Conservation (phyloP, 257 asterid species). For the Ajuga chamaepitys region DNA sequence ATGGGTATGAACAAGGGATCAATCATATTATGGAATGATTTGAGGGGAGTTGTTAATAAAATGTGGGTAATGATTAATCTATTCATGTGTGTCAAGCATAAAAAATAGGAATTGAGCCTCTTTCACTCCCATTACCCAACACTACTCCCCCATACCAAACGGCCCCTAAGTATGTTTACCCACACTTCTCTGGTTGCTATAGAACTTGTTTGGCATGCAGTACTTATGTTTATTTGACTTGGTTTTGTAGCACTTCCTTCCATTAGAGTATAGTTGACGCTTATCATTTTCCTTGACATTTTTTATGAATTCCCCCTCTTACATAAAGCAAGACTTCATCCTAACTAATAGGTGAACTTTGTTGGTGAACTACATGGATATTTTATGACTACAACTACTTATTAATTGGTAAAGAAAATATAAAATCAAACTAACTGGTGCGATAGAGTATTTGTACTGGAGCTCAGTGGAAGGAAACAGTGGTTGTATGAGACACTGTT, state of each 20-base stretch:
- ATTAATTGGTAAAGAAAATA: background rate
- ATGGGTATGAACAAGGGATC: too few relatives aligned
- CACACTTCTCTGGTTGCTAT: background rate
- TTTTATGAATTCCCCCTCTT: conserved; percentile 2
- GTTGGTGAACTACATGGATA: background rate
- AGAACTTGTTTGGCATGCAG: background rate
- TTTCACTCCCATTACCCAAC: too few relatives aligned
- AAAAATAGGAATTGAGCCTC: too few relatives aligned
- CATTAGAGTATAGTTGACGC: background rate
- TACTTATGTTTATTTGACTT: background rate
- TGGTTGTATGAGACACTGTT: background rate
- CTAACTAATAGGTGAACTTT: background rate
- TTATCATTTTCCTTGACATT: background rate
- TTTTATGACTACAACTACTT: background rate
- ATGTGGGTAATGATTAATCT: too few relatives aligned
- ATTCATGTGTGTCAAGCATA: too few relatives aligned
- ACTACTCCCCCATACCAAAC: too few relatives aligned
- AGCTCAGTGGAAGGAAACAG: background rate
- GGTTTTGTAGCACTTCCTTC: conserved; percentile 5
- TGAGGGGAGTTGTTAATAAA: too few relatives aligned
- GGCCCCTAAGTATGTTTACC: conserved; percentile 42
- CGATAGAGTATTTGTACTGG: background rate
- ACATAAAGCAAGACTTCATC: background rate
- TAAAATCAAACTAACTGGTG: background rate
- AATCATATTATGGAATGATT: too few relatives aligned